Base-by-base conservation (phyloP, 345 rosid genomes). In the Syzygium grande region DNA sequence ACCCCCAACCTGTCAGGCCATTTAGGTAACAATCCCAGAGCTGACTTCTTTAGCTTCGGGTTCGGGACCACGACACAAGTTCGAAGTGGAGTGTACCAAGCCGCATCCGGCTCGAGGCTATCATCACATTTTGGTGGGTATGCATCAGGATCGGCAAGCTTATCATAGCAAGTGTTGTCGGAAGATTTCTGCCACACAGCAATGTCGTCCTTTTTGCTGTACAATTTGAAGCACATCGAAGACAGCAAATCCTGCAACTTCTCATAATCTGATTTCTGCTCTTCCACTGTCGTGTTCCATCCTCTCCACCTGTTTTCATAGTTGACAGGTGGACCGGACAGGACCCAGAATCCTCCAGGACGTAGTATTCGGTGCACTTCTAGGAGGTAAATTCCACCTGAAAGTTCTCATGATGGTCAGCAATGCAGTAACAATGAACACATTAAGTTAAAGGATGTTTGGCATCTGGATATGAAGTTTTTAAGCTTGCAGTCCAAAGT, bases 331-430 rank as follows among this genome's bases (percentile, higher is more conserved):
- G 99, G 99, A 54, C 99, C 99, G 73, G 99, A 98, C 59, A 98
- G 92, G 86, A 98, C 96, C 99, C 99, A 98, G 88, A 98, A 98
- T 41, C 99, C 99, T 88, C 99, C 99, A 61, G 99, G 99, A 85
- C 99, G 97, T 79, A 98, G 97, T 46, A 96, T 95, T 63, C 99
- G 95, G 88, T 98, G 96, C 89, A 98, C 73, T 89, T 98, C 99
- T 29, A 96, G 91, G 59, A 98, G 98, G 93, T 98, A 98, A 83
- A 98, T 91, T 89, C 99, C 99, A 91, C 99, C 99, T 98, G 94
- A 87, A 53, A 90, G 83, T 34, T 91, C 19, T 68, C 87, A 49
- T 27, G n/a, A 22, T 49, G 54, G 43, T 65, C 83, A 61, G 80
- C 51, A 27, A 58, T 56, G 46, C 85, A 25, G 34, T 0, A 6